A percentile compares a stretch with the other conserved stretches of the same genome.
Evolutionary conservation across 2,329 filamentous ascomycete species (phyloP).

Genomic region (Sporothrix brunneoviolacea): DNA sequence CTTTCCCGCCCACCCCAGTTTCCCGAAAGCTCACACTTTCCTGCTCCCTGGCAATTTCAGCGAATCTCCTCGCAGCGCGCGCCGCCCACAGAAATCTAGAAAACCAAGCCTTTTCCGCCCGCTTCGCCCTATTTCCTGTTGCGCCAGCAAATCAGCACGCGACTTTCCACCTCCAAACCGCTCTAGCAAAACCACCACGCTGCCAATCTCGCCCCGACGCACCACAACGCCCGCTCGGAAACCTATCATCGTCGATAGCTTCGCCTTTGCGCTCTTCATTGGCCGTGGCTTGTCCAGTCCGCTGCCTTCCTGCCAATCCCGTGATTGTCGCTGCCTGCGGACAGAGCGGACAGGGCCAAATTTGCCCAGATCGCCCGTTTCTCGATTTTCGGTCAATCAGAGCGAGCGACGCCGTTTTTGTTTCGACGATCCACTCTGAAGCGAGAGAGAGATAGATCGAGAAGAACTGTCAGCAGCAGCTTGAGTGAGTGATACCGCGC

Average conservation of each 20-base stretch:
- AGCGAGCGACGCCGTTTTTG: too few relatives aligned
- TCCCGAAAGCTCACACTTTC: too few relatives aligned
- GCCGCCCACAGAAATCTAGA: too few relatives aligned
- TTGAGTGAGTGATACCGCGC: too few relatives aligned
- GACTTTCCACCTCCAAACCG: slow-evolving; percentile 31
- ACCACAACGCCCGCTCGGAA: slow-evolving; percentile 25
- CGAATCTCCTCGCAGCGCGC: too few relatives aligned
- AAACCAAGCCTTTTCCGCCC: neutral
- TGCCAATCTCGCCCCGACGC: neutral
- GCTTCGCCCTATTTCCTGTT: neutral
- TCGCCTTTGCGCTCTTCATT: slow-evolving; percentile 39
- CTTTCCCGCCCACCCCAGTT: too few relatives aligned
- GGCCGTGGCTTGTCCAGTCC: slow-evolving; percentile 26
- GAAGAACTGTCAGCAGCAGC: too few relatives aligned
- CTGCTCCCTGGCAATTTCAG: too few relatives aligned
- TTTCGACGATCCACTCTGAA: too few relatives aligned
- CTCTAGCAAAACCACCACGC: neutral
- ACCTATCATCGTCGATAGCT: slow-evolving; percentile 47
- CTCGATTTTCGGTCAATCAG: slow-evolving; percentile 14
- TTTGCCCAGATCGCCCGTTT: too few relatives aligned
- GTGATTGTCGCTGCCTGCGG: slow-evolving; percentile 44
- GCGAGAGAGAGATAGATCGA: too few relatives aligned
- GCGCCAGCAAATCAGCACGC: slow-evolving; percentile 44
- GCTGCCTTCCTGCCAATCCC: slow-evolving; percentile 33
- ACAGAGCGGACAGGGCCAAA: slow-evolving; percentile 21